Evolutionary conservation across 2,329 filamentous ascomycete species (phyloP), one percentile per base, ranked within the genome.

Genomic region (Alternaria brassicicola): DNA sequence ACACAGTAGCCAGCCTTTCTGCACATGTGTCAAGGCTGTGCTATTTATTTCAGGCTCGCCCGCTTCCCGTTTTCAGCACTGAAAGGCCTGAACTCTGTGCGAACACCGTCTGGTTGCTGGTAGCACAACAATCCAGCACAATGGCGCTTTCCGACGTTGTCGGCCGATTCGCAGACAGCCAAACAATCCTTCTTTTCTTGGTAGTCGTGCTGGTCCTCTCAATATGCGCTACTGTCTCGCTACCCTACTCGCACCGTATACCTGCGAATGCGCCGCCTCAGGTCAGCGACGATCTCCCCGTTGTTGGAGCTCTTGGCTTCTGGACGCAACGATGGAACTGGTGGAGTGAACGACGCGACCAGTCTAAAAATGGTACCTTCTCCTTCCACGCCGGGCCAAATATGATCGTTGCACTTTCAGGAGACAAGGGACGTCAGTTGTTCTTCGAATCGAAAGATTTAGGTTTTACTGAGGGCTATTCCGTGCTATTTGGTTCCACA

Each of bases 261-360:
- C 69, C 65, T 15, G 12, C 57, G 6, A 66, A 71, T 45, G 68
- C 71, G 4, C 71, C 70, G 5, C 59, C 55, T 28, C 49, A 55
- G 15, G 63, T 69, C 46, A 59, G 49, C 39, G 66, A 66, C 46
- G 65, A 73, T 50, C 61, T 61, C 21, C 83, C 83, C 0, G 59
- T 85, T 8, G 55, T 82, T 3, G 83, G 83, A 2, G 74, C 79
- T 2, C 55, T 78, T 25, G 69, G 71, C 0, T 85, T 83, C 74
- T 85, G 83, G 74, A 80, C 79, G 3, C 58, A 74, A 15, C 75
- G 83, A 51, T 78, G 76, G 69, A 77, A 81, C 25, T 85, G 83
- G 65, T 78, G 79, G 52, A 64, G 64, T 17, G 55, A 76, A n/a
- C 74, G 75, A 9, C 63, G 64, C 6, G 62, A 61, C 13, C 59